These are phyloP conservation scores for Pseudodiploospora longispora DNA, from an alignment of 2,329 filamentous ascomycete genomes.

Conservation along the genomic window DNA sequence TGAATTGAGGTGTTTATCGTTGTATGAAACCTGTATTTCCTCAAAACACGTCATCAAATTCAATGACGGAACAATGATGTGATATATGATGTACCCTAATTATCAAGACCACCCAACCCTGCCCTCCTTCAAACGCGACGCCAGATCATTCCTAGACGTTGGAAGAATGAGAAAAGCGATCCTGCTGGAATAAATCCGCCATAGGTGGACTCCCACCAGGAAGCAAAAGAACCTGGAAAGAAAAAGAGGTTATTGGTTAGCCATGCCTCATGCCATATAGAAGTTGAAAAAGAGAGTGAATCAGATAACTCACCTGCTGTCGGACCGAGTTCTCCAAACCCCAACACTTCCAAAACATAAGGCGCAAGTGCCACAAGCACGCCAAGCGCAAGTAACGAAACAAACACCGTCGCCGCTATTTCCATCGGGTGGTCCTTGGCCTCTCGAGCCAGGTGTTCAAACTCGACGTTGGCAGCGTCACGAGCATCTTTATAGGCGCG, in stretches of 20 bases:
- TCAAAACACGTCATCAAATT: too few relatives aligned
- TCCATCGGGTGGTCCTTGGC: constrained; percentile 1
- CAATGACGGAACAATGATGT: too few relatives aligned
- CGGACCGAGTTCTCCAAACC: background rate
- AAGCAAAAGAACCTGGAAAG: constrained; percentile 3
- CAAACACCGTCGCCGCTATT: background rate
- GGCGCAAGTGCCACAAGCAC: constrained; percentile 1
- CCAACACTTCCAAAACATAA: background rate
- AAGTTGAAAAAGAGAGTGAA: background rate
- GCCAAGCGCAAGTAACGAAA: background rate
- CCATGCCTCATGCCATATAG: too few relatives aligned
- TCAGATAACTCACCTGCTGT: background rate
- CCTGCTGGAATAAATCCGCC: constrained; percentile 1
- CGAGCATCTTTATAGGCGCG: constrained; percentile 1
- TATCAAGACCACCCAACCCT: too few relatives aligned
- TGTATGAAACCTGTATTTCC: too few relatives aligned
- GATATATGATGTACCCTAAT: too few relatives aligned
- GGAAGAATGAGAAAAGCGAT: constrained; percentile 2
- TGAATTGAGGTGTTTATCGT: background rate
- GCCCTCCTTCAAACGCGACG: too few relatives aligned
- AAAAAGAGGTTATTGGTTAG: background rate
- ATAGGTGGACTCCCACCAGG: constrained; percentile 7
- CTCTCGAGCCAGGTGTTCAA: background rate
- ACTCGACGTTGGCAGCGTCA: background rate
- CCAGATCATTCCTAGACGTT: too few relatives aligned